Evolutionary conservation across 2,329 filamentous ascomycete species (phyloP), one percentile per base, ranked within the genome.

Genomic region (Nectriaceae sp.): DNA sequence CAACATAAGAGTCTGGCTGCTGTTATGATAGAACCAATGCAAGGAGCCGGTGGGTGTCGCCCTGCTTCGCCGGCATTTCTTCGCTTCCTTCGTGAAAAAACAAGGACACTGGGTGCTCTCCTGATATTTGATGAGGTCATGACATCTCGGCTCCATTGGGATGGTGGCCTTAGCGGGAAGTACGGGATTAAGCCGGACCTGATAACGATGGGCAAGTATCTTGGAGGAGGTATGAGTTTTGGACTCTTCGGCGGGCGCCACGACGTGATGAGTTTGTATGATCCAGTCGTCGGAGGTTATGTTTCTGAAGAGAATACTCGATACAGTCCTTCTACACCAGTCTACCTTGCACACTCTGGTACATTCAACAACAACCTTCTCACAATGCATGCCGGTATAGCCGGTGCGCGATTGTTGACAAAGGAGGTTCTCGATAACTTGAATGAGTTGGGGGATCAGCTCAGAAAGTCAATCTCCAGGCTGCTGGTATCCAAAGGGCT

Each of bases 71-170:
- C 35, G 2, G 70, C 70, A 4, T 85, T 85, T 55, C 60, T 84
- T 39, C 47, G 63, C 11, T 68, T 70, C 4, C 65, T 83, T 2
- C 75, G 75, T 29, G 61, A 66, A 1, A 66, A 40, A n/a, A 40
- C 48, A 1, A 76, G 11, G 5, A 11, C 8, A 13, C 6, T 42
- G 11, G 40, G 75, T 2, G 77, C 77, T 0, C 49, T 87, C 0
- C 75, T 88, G 48, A 79, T 88, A 19, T 70, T 85, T 19, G 84
- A 88, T 59, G 84, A 88, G 64, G 83, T 87, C 3, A 83, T 85
- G 75, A 85, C 83, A 0, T 81, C 77, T 4, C 73, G 83, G 1
- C 66, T 85, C 37, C 26, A 47, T 6, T 70, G 70, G 3, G n/a
- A n/a, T n/a, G 65, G 72, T 6, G 80, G 83, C 1, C 60, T 80